A percentile compares a stretch with the other conserved stretches of the same genome.
These are phyloP conservation scores for Oemleria cerasiformis DNA, from an alignment of 306 rosid genomes.

Conservation along the genomic window DNA sequence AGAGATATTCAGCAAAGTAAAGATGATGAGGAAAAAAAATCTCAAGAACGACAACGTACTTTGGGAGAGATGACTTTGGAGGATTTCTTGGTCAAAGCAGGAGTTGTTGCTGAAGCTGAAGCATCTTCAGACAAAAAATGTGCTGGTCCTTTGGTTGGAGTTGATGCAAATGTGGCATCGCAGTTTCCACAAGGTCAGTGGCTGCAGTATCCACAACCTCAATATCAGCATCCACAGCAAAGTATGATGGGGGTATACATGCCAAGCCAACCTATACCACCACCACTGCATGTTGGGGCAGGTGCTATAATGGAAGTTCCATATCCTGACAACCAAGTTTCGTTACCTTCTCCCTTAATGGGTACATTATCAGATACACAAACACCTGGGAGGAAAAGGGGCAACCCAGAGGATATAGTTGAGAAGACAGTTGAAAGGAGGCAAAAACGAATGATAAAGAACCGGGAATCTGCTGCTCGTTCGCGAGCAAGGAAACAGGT, in stretches of 20 bases:
- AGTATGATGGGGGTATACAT: slow-evolving; percentile 64
- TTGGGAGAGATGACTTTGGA: slow-evolving; percentile 97
- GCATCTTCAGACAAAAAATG: slow-evolving; percentile 42
- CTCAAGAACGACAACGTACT: slow-evolving; percentile 65
- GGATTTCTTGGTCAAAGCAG: slow-evolving; percentile 93
- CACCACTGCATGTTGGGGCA: slow-evolving; percentile 53
- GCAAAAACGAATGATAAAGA: slow-evolving; percentile 96
- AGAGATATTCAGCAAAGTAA: slow-evolving; percentile 79
- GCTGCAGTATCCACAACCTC: slow-evolving; percentile 70
- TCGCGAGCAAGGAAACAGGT: slow-evolving; percentile 99
- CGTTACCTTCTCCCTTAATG: slow-evolving; percentile 60
- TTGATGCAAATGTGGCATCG: slow-evolving; percentile 42
- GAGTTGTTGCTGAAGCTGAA: slow-evolving; percentile 63
- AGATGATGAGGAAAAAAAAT: slow-evolving; percentile 41
- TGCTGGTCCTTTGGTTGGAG: slow-evolving; percentile 34
- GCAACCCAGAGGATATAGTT: slow-evolving; percentile 53
- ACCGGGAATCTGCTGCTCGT: slow-evolving; percentile 97
- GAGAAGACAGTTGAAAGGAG: slow-evolving; percentile 86
- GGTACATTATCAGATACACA: slow-evolving; percentile 64
- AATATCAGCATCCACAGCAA: slow-evolving; percentile 70
- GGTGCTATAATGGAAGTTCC: slow-evolving; percentile 62
- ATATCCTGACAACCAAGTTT: slow-evolving; percentile 58
- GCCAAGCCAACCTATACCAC: slow-evolving; percentile 57
- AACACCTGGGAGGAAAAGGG: slow-evolving; percentile 66
- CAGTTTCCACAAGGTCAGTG: slow-evolving; percentile 65